Percentiles rank a stretch among this genome's conserved stretches.
These are phyloP conservation scores for Curvularia sp. DNA, from an alignment of 2,329 filamentous ascomycete genomes.

Conservation along the genomic window DNA sequence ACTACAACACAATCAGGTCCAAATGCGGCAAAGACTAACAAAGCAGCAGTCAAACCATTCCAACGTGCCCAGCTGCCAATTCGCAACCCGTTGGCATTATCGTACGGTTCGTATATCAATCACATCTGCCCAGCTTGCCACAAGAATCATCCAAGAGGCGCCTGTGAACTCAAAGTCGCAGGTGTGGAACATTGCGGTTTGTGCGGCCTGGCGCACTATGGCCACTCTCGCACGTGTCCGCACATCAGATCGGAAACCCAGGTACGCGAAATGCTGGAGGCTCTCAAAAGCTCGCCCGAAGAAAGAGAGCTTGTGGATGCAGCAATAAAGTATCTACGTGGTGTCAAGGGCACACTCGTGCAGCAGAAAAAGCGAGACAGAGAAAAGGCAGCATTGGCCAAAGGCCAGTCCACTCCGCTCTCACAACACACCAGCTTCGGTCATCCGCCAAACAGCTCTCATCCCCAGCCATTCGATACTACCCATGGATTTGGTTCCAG, in stretches of 20 bases:
- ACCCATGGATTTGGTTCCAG: not conserved
- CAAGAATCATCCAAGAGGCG: constrained; percentile 61
- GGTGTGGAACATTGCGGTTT: constrained; percentile 68
- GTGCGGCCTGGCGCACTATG: constrained; percentile 69
- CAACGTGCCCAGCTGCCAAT: constrained; percentile 39
- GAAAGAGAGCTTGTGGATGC: constrained; percentile 59
- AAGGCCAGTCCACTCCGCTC: constrained; percentile 5
- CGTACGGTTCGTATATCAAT: constrained; percentile 24
- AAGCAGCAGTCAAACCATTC: constrained; percentile 42
- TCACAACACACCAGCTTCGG: not conserved
- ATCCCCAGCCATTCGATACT: not conserved
- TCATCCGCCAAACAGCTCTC: constrained; percentile 1
- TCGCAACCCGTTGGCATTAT: constrained; percentile 36
- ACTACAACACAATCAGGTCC: constrained; percentile 1
- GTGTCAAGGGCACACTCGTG: constrained; percentile 63
- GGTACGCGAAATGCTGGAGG: constrained; percentile 68
- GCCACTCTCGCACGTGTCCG: constrained; percentile 63
- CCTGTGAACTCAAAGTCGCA: constrained; percentile 66
- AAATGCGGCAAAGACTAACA: constrained; percentile 24
- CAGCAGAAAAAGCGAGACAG: constrained; percentile 57
- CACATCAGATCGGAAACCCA: constrained; percentile 69
- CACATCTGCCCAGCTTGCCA: constrained; percentile 62
- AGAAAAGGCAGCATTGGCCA: constrained; percentile 36
- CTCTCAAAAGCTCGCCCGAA: constrained; percentile 66
- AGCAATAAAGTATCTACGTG: constrained; percentile 64